Base-by-base conservation (phyloP, 805 yeast species). In the Myxozyma lipomycoides region DNA sequence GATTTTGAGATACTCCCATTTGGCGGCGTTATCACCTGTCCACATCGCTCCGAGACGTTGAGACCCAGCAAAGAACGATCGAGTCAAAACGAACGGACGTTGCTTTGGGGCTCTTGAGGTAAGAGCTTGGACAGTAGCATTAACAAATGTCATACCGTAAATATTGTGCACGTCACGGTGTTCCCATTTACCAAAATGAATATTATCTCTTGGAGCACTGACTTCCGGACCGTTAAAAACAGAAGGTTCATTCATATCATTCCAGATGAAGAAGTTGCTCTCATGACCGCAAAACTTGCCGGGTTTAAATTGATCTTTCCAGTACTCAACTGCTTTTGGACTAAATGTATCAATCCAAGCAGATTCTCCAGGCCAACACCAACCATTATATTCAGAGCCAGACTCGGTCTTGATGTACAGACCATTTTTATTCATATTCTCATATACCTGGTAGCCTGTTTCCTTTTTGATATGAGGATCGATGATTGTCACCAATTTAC, bases 331-430 rank as follows among this genome's bases (percentile, higher is more conserved):
- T 1, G 89, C 78, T 0, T 67, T 62, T 0, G 90, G 87, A 62
- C 82, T 79, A 50, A 90, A 68, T 0, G 95, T 76, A 61, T 93
- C 98, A 49, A 93, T 79, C 98, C 98, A 93, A 5, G 88, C 74
- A 0, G 96, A 85, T 59, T 86, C 88, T 1, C 98, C 98, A 1
- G 98, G 97, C 98, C 98, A 93, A 68, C 98, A 93, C 66, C 88
- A 95, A 2, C 96, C 98, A 44, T 78, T 73, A 65, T 73, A 90
- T 1, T 78, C 69, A 1, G 73, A 64, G 23, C 80, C 82, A 1
- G 66, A 58, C 19, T 68, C 66, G 43, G 78, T 70, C 54, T 71
- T 66, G 19, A 88, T 73, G 0, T 78, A 79, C 6, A 78, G 62
- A 3, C 69, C 63, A 6, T 73, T 62, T 12, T 71, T 59, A 4